These are phyloP conservation scores for Mycena alexandri DNA, from an alignment of 768 basidiomycete genomes.

Conservation along the genomic window DNA sequence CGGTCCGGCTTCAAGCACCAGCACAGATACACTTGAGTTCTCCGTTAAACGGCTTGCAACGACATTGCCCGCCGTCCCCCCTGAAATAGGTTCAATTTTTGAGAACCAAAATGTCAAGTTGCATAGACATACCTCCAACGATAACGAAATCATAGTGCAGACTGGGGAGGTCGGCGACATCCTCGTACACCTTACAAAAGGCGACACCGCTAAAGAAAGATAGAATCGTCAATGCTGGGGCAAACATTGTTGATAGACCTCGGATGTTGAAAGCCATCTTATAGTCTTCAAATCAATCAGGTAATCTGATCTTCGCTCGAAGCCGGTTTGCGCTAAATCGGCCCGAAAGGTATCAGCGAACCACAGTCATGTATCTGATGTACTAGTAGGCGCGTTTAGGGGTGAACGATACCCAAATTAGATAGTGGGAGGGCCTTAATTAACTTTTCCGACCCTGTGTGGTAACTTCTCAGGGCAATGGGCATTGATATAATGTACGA, in stretches of 20 bases:
- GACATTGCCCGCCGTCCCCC: too few species aligned
- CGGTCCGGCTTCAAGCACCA: slow-evolving; percentile 22
- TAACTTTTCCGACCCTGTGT: too few species aligned
- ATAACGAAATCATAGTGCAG: slow-evolving; percentile 24
- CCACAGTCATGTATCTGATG: too few species aligned
- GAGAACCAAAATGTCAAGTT: background rate
- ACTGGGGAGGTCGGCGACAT: slow-evolving; percentile 21
- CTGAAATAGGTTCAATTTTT: slow-evolving; percentile 1
- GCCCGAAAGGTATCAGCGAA: too few species aligned
- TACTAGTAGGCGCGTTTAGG: too few species aligned
- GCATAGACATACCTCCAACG: slow-evolving; percentile 15
- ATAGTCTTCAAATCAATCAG: slow-evolving; percentile 5
- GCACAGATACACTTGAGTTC: slow-evolving; percentile 4
- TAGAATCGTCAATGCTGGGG: slow-evolving; percentile 10
- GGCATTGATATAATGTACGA: too few species aligned
- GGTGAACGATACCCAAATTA: too few species aligned
- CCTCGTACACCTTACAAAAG: slow-evolving; percentile 15
- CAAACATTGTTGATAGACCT: slow-evolving; percentile 11
- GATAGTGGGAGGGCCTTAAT: too few species aligned
- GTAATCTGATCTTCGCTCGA: slow-evolving; percentile 10
- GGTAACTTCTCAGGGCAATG: too few species aligned
- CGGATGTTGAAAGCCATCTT: slow-evolving; percentile 9
- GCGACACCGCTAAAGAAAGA: slow-evolving; percentile 20
- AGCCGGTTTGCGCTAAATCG: too few species aligned
- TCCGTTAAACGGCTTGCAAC: slow-evolving; percentile 21